These are phyloP conservation scores for Aegilops speltoides DNA, from an alignment of 176 grass and related monocot genomes.

Conservation along the genomic window DNA sequence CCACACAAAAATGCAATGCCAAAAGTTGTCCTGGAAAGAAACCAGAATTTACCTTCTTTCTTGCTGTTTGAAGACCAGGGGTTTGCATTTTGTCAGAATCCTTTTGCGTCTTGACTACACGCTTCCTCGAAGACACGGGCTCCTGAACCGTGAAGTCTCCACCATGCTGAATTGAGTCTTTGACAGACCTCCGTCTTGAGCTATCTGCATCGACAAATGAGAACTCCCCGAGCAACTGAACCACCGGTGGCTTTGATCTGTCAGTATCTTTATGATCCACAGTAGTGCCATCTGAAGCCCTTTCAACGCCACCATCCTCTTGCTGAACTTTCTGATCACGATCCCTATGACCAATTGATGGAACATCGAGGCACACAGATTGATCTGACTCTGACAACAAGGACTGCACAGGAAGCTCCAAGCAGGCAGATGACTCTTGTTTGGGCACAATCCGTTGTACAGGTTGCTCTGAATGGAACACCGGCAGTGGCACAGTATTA, in stretches of 20 bases:
- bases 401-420: constrained; percentile 7
- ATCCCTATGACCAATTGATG: neutral
- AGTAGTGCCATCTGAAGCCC: neutral
- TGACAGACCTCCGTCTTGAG: constrained; percentile 7
- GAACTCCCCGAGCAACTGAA: constrained; percentile 50
- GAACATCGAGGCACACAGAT: neutral
- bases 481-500: neutral
- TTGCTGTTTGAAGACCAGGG: constrained; percentile 16
- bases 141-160: constrained; percentile 20
- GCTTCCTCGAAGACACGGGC: neutral
- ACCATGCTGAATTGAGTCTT: constrained; percentile 7
- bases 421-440: neutral
- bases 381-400: neutral
- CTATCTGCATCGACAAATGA: neutral
- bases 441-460: neutral
- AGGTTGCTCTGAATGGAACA: neutral
- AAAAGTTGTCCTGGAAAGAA: neutral
- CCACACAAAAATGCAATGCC: neutral
- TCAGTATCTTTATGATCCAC: neutral
- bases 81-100: constrained; percentile 1
- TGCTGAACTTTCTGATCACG: constrained; percentile 5
- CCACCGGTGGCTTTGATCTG: constrained; percentile 26
- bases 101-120: neutral
- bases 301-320: neutral
- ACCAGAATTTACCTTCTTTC: constrained; percentile 31